phyloP scores from a whole-genome alignment of 2,329 filamentous ascomycete genomes.

The Colletotrichum sp. region DNA sequence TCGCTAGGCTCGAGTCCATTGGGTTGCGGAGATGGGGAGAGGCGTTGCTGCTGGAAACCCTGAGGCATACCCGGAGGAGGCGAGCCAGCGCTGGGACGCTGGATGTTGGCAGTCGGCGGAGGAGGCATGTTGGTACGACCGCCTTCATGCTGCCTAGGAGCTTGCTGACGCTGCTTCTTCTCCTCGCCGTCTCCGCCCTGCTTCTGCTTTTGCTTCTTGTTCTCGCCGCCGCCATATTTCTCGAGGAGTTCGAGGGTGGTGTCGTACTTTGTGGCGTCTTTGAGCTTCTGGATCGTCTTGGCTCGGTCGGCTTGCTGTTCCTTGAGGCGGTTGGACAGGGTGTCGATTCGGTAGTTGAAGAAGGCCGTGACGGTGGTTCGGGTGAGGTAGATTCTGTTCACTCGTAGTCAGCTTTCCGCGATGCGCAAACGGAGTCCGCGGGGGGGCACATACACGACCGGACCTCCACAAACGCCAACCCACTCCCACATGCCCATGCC shows the following conservation, averaged over 20 bases:
- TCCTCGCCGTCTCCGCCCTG: conserved; percentile 27
- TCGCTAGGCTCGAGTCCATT: conserved; percentile 48
- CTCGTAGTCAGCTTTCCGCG: background rate
- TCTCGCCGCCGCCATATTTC: conserved; percentile 82
- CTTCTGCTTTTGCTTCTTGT: conserved; percentile 41
- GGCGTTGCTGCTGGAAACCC: conserved; percentile 19
- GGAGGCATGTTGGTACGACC: conserved; percentile 56
- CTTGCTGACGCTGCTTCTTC: conserved; percentile 30
- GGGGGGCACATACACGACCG: conserved; percentile 67
- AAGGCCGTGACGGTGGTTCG: conserved; percentile 70
- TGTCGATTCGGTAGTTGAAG: conserved; percentile 82
- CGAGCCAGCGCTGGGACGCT: conserved; percentile 38
- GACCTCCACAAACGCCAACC: conserved; percentile 77
- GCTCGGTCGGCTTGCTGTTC: conserved; percentile 79
- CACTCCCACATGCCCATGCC: conserved; percentile 81
- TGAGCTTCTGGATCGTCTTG: conserved; percentile 90
- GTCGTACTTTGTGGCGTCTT: conserved; percentile 94
- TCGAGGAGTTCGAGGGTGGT: conserved; percentile 91
- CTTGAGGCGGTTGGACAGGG: conserved; percentile 71
- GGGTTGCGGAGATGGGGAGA: conserved; percentile 25
- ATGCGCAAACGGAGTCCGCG: background rate
- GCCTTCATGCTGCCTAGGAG: conserved; percentile 24
- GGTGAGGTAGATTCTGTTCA: conserved; percentile 75
- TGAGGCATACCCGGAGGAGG: conserved; percentile 25
- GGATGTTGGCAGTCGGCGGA: conserved; percentile 69